phyloP scores from a whole-genome alignment of 139 green algal genomes.

The Pleodorina starrii region DNA sequence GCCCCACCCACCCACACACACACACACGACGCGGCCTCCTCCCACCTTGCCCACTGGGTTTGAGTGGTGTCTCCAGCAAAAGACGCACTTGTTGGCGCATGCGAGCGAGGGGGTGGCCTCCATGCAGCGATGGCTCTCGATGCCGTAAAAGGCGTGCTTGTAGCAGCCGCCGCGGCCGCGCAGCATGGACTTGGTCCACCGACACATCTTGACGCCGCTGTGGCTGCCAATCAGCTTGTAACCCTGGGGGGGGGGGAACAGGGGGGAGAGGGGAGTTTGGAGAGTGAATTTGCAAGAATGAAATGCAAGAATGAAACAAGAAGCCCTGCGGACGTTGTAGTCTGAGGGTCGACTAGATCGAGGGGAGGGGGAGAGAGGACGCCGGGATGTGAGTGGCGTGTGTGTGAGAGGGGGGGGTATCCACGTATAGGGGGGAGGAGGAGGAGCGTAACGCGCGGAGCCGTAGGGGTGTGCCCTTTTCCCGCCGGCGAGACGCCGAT shows the following conservation, averaged over 20 bases:
- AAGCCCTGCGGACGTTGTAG: no score
- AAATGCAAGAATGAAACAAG: no score
- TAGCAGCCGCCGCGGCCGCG: constrained; percentile 68
- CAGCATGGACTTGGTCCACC: constrained; percentile 88
- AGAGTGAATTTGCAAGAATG: no score
- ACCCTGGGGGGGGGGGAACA: constrained; percentile 52
- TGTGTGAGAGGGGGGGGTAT: no score
- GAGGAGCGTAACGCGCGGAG: no score
- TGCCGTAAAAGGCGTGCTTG: constrained; percentile 91
- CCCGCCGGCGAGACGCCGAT: no score
- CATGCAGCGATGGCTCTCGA: constrained; percentile 83
- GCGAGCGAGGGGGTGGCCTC: constrained; percentile 82
- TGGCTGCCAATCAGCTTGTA: constrained; percentile 91
- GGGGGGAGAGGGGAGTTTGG: no score
- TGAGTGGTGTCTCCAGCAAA: constrained; percentile 85
- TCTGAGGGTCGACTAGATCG: no score
- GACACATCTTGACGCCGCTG: constrained; percentile 90
- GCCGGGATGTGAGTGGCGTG: no score
- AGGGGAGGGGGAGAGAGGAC: no score
- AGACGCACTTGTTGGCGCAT: constrained; percentile 92
- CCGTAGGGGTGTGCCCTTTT: no score
- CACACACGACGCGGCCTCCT: background rate
- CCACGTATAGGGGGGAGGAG: no score
- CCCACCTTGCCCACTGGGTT: constrained; percentile 50
- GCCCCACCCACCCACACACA: background rate